Evolutionary conservation across 352 stramenopile species (phyloP).

Genomic region (Pythium myriotylum): DNA sequence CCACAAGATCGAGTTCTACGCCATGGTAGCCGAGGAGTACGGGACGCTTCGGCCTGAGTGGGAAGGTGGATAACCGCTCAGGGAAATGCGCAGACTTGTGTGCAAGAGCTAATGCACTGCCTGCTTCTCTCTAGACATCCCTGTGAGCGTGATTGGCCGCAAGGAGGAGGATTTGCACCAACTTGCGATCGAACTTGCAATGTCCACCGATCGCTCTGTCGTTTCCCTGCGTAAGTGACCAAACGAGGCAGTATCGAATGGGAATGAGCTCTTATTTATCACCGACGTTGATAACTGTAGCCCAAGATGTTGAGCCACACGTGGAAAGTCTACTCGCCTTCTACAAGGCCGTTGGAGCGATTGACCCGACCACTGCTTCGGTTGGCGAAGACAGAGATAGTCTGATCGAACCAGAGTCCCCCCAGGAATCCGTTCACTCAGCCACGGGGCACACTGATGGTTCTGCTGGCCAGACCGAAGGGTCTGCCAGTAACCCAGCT

Average conservation of each 20-base stretch:
- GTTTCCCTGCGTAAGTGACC: no score
- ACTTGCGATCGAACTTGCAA: no score
- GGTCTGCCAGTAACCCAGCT: constrained; percentile 14
- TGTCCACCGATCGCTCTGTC: no score
- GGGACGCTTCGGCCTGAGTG: background rate
- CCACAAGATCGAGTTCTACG: constrained; percentile 22
- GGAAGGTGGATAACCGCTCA: constrained; percentile 7
- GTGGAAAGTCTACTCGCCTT: background rate
- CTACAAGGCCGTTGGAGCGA: constrained; percentile 11
- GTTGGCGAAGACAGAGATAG: background rate
- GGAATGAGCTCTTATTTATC: no score
- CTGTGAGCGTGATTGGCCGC: no score
- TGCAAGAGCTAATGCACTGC: no score
- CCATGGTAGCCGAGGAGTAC: constrained; percentile 24
- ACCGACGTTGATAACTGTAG: constrained; percentile 6
- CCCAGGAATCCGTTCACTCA: constrained; percentile 1
- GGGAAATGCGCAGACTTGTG: no score
- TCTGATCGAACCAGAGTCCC: background rate
- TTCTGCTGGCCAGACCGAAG: constrained; percentile 19
- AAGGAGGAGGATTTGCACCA: no score
- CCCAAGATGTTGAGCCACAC: constrained; percentile 2
- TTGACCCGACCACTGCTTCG: background rate
- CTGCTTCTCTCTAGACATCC: no score
- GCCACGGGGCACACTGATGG: constrained; percentile 17
- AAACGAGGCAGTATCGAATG: no score